These are phyloP conservation scores for Hsuehochloa calcarea DNA, from an alignment of 176 grass and related monocot species.

Conservation along the genomic window DNA sequence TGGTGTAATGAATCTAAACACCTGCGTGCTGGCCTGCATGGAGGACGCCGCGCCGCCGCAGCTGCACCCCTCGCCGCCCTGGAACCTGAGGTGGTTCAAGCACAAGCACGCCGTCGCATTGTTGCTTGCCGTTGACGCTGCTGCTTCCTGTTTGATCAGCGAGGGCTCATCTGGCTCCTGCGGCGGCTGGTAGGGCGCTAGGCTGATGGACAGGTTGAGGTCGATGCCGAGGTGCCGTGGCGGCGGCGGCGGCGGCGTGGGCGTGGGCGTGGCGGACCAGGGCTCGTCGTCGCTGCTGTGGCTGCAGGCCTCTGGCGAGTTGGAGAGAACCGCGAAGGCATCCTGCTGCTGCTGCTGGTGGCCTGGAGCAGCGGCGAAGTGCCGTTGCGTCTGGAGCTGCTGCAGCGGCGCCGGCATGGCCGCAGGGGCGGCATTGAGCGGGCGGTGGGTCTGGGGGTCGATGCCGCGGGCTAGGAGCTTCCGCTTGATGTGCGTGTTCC, in stretches of 20 bases:
- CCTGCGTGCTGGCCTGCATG: constrained; percentile 36
- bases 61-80: constrained; percentile 46
- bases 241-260: not conserved
- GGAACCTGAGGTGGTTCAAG: constrained; percentile 56
- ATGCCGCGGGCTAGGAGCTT: constrained; percentile 71
- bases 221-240: constrained; percentile 58
- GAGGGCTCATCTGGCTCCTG: not conserved
- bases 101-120: constrained; percentile 52
- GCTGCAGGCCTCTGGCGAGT: constrained; percentile 44
- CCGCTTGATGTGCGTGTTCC: constrained; percentile 93
- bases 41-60: constrained; percentile 31
- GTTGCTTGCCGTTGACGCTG: not conserved
- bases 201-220: constrained; percentile 88
- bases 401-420: not conserved
- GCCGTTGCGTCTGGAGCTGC: not conserved
- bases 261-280: constrained; percentile 30
- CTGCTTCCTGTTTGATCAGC: not conserved
- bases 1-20: constrained; percentile 59
- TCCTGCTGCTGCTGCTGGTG: constrained; percentile 13
- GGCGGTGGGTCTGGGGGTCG: constrained; percentile 72
- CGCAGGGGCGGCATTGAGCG: constrained; percentile 39
- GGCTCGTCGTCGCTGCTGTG: constrained; percentile 58
- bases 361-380: not conserved
- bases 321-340: constrained; percentile 9
- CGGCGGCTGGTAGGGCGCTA: constrained; percentile 45